These are phyloP conservation scores for Spathaspora hagerdaliae DNA, from an alignment of 805 yeast species.

Conservation along the genomic window DNA sequence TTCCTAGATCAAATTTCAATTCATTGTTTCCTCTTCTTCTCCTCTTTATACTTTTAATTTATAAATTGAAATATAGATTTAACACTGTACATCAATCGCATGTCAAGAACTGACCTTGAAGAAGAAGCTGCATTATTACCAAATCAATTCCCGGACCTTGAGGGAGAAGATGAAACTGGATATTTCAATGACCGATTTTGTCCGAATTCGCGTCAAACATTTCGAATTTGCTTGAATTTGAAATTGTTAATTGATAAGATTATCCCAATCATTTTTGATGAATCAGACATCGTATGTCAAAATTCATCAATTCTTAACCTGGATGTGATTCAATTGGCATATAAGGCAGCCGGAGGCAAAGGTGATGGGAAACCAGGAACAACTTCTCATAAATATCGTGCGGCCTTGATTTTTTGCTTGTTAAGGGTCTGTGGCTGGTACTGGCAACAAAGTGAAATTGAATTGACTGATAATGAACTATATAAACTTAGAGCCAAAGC, in stretches of 20 bases:
- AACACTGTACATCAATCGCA: no score
- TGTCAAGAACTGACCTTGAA: slow-evolving; percentile 4
- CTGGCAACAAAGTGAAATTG: slow-evolving; percentile 50
- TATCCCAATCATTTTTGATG: slow-evolving; percentile 62
- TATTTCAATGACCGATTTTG: slow-evolving; percentile 18
- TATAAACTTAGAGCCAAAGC: slow-evolving; percentile 58
- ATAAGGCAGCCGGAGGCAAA: slow-evolving; percentile 77
- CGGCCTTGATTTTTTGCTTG: slow-evolving; percentile 65
- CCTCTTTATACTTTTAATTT: no score
- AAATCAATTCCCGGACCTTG: not conserved
- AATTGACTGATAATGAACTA: slow-evolving; percentile 65
- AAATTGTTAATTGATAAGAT: slow-evolving; percentile 69
- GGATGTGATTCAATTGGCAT: slow-evolving; percentile 55
- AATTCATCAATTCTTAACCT: slow-evolving; percentile 59
- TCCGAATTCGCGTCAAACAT: slow-evolving; percentile 64
- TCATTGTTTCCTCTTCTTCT: no score
- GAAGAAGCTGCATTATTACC: slow-evolving; percentile 4
- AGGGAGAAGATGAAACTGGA: slow-evolving; percentile 1
- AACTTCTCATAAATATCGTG: slow-evolving; percentile 59
- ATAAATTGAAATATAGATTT: no score
- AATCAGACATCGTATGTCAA: slow-evolving; percentile 45
- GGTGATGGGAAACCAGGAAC: slow-evolving; percentile 55
- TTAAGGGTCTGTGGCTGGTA: slow-evolving; percentile 81
- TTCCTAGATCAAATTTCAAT: no score
- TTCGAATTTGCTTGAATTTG: slow-evolving; percentile 68